Percentiles rank a stretch among this genome's conserved stretches.
Evolutionary conservation across 2,329 filamentous ascomycete species (phyloP).

Genomic region (Monilinia fructicola): DNA sequence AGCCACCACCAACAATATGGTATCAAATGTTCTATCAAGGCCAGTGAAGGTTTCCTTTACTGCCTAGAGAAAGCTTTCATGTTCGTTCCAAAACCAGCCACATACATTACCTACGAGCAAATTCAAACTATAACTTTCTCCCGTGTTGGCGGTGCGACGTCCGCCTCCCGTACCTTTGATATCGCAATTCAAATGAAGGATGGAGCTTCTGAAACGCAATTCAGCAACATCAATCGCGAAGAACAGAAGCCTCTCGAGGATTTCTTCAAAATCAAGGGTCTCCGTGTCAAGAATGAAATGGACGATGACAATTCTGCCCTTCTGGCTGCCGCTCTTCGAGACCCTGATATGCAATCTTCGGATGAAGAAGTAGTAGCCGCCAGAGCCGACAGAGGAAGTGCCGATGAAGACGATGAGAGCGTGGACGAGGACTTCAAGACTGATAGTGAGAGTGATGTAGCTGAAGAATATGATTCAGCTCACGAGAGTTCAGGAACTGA

Average conservation of each 20-base stretch:
- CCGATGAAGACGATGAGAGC: constrained; percentile 94
- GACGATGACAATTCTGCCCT: constrained; percentile 76
- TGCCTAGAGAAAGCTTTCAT: constrained; percentile 98
- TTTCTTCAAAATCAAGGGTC: constrained; percentile 94
- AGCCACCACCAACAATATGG: constrained; percentile 89
- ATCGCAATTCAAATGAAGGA: constrained; percentile 90
- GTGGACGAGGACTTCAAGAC: constrained; percentile 95
- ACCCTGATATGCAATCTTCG: constrained; percentile 70
- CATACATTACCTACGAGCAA: constrained; percentile 94
- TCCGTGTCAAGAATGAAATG: constrained; percentile 98
- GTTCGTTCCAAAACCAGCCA: constrained; percentile 97
- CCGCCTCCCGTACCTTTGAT: constrained; percentile 92
- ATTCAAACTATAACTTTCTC: constrained; percentile 91
- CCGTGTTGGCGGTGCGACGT: constrained; percentile 89
- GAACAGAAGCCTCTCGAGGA: constrained; percentile 94
- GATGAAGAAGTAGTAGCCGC: constrained; percentile 76
- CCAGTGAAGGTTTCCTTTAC: constrained; percentile 95
- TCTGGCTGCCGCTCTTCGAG: constrained; percentile 77
- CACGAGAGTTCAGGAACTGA: constrained; percentile 81
- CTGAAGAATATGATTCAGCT: constrained; percentile 90
- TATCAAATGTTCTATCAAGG: constrained; percentile 99
- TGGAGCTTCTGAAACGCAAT: constrained; percentile 85
- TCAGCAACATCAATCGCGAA: constrained; percentile 98
- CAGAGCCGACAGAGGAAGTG: constrained; percentile 78
- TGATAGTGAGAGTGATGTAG: constrained; percentile 90